Evolutionary conservation across 805 yeast genomes (phyloP), one percentile per base, ranked within the genome.

Genomic region (Candida parachauliodes): DNA sequence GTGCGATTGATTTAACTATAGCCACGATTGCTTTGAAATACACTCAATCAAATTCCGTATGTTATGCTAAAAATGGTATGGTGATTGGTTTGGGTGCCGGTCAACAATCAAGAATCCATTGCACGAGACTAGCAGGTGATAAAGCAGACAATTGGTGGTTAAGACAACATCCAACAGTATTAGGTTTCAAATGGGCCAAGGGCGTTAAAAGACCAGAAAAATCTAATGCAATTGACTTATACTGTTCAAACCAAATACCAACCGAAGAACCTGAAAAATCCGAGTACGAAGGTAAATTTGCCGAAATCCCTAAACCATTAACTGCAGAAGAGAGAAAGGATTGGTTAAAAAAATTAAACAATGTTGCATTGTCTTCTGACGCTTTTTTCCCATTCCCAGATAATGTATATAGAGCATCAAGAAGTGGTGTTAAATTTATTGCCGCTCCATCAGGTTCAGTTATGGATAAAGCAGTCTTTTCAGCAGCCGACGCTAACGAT

Each of bases 351-450:
- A 79, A 88, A 70, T 76, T 88, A 62, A 77, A 71, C 42, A 81
- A 86, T 52, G 99, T 93, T 40, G 88, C 98, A 9, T 74, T 89
- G 52, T 83, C 96, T 12, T 88, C 97, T 3, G 99, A 93, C 62
- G 99, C 99, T 20, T 93, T 93, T 80, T 93, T 93, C 95, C 99
- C 99, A 68, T 93, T 93, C 93, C 93, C 98, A 49, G 99, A 93
- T 67, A 93, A 93, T 60, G 96, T 93, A 51, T 88, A 91, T 79
- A 81, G 99, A 65, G 98, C 98, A 48, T 96, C 81, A 36, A 81
- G 86, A 74, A 83, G 95, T 14, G 99, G 99, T 62, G 99, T 89
- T 52, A 88, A 87, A 66, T 93, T 72, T 70, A 76, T 93, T 59
- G 94, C 96, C 55, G 98, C 99, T 36, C 95, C 99, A 42, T 79